Conservation (phyloP, 169 alveolate genomes). For the Plasmodium sp. region DNA sequence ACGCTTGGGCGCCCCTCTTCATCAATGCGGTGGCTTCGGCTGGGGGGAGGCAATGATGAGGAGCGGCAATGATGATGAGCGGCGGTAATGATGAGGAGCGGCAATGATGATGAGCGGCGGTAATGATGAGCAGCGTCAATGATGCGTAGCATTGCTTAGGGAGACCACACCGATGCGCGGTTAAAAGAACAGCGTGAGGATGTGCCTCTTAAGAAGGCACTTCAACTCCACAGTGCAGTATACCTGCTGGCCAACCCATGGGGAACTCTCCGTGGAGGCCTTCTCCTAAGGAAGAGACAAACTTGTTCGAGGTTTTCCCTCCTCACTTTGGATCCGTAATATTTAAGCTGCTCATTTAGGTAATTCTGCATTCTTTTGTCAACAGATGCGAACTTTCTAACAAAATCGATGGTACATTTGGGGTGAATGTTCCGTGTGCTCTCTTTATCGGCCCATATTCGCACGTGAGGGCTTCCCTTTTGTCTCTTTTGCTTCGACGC, state of each 20-base stretch:
- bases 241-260: neutral
- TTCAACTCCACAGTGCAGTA: neutral
- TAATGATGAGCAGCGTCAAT: neutral
- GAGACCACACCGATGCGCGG: neutral
- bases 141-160: neutral
- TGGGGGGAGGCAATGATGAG: neutral
- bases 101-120: neutral
- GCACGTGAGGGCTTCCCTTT: neutral
- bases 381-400: neutral
- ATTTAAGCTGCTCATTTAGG: constrained; percentile 51
- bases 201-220: neutral
- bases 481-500: neutral
- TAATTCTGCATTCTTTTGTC: constrained; percentile 32
- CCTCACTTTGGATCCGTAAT: constrained; percentile 13
- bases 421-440: neutral
- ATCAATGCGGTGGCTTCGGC: neutral
- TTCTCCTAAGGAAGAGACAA: neutral
- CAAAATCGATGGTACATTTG: neutral
- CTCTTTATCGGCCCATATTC: neutral
- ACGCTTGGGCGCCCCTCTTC: neutral
- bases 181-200: neutral
- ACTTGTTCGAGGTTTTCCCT: constrained; percentile 10
- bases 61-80: no score
- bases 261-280: neutral
- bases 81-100: neutral